A percentile compares a stretch with the other conserved stretches of the same genome.
phyloP scores from a whole-genome alignment of 306 rosid genomes.

The Cucurbita ficifolia region DNA sequence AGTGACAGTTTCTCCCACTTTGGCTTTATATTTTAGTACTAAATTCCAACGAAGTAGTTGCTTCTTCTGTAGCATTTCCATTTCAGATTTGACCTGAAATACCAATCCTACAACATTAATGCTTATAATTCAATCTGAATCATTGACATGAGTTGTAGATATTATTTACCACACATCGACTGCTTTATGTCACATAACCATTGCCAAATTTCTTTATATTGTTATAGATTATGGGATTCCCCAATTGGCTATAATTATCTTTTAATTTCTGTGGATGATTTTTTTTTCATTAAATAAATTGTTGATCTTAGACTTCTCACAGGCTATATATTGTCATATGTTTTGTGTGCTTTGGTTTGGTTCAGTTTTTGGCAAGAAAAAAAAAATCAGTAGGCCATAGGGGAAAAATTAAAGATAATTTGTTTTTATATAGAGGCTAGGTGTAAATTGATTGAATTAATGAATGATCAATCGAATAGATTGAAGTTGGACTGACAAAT shows the following conservation, averaged over 20 bases:
- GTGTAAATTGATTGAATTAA: background rate
- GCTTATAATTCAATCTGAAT: background rate
- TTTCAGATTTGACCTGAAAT: slow-evolving; percentile 2
- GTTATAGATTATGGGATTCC: background rate
- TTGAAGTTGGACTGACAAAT: background rate
- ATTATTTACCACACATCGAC: background rate
- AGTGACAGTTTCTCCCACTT: slow-evolving; percentile 3
- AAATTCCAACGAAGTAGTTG: background rate
- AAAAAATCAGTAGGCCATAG: background rate
- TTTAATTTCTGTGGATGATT: background rate
- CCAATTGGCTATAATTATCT: background rate
- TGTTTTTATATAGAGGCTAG: no score
- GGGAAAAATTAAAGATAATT: background rate
- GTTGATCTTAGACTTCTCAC: background rate
- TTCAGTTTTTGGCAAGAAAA: background rate
- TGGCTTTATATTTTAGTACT: background rate
- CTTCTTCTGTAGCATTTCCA: background rate
- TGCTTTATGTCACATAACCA: background rate
- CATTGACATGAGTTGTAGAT: background rate
- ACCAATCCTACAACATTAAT: background rate
- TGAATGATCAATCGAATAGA: background rate
- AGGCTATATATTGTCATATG: background rate
- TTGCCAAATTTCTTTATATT: background rate
- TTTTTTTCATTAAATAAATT: background rate
- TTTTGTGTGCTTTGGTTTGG: background rate